Evolutionary conservation across 2,329 filamentous ascomycete genomes (phyloP).

Genomic region (Sphaerulina vaccinii): DNA sequence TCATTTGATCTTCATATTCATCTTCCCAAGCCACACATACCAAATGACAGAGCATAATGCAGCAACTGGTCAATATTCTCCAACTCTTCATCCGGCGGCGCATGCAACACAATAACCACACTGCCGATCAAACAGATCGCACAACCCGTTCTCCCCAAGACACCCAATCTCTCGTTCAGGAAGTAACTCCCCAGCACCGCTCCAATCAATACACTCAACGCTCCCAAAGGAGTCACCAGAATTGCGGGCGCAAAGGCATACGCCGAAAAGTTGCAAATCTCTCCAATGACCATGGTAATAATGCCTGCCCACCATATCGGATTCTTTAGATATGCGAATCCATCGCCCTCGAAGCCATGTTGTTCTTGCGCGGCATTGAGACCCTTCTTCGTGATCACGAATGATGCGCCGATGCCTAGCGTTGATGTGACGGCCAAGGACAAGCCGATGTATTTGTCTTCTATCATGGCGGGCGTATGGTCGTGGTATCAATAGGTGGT

Average conservation of each 20-base stretch:
- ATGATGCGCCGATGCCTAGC: constrained; percentile 72
- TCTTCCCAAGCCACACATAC: constrained; percentile 51
- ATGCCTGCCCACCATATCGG: constrained; percentile 99
- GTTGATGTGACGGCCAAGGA: constrained; percentile 72
- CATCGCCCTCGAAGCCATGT: constrained; percentile 95
- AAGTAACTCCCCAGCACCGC: constrained; percentile 95
- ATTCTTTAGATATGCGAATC: constrained; percentile 88
- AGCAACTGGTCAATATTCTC: constrained; percentile 89
- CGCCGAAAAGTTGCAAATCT: constrained; percentile 95
- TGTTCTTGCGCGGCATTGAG: constrained; percentile 85
- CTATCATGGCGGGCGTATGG: constrained; percentile 26
- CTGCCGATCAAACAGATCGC: constrained; percentile 95
- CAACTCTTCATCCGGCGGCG: constrained; percentile 89
- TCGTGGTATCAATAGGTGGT: neutral
- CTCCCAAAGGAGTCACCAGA: constrained; percentile 90
- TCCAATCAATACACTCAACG: constrained; percentile 88
- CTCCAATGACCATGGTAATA: constrained; percentile 82
- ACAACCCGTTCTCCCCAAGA: constrained; percentile 87
- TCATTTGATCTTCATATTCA: neutral
- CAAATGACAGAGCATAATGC: constrained; percentile 83
- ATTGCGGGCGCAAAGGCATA: constrained; percentile 99
- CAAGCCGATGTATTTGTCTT: constrained; percentile 70
- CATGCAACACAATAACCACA: constrained; percentile 95
- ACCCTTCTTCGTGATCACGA: constrained; percentile 99
- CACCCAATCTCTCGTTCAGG: constrained; percentile 84